Percentiles rank a stretch among this genome's conserved stretches.
Evolutionary conservation across 306 rosid species (phyloP).

Genomic region (Hylodesmum podocarpum): DNA sequence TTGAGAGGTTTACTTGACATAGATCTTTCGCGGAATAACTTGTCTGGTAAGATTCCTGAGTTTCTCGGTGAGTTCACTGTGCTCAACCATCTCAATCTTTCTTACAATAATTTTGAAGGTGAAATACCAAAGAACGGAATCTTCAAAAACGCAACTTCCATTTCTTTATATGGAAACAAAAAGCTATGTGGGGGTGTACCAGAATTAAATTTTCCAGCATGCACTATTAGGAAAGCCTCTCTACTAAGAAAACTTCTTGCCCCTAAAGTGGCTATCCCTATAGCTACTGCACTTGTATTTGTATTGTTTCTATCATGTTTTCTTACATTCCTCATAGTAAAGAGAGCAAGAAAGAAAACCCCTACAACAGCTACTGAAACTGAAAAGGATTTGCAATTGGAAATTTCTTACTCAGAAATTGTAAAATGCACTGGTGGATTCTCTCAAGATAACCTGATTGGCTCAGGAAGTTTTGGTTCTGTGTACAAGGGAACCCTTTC

Average conservation of each 20-base stretch:
- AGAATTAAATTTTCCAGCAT: conserved; percentile 32
- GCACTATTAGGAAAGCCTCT: conserved; percentile 8
- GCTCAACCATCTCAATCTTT: conserved; percentile 34
- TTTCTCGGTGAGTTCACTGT: conserved; percentile 22
- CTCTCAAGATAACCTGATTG: conserved; percentile 37
- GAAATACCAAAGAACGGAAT: conserved; percentile 38
- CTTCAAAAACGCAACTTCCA: conserved; percentile 27
- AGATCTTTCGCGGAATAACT: conserved; percentile 36
- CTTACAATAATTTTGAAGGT: conserved; percentile 42
- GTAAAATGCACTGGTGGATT: conserved; percentile 33
- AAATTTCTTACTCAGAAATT: conserved; percentile 37
- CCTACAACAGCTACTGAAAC: not conserved
- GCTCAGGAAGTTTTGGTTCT: conserved; percentile 42
- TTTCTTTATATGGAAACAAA: conserved; percentile 35
- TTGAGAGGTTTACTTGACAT: conserved; percentile 40
- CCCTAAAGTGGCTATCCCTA: conserved; percentile 21
- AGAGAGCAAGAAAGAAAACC: conserved; percentile 4
- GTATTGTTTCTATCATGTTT: conserved; percentile 19
- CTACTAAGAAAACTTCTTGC: not conserved
- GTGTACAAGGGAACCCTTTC: conserved; percentile 41
- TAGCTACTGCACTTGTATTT: conserved; percentile 17
- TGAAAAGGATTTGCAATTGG: not conserved
- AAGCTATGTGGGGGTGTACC: conserved; percentile 42
- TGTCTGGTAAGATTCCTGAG: conserved; percentile 42
- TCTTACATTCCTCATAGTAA: not conserved